These are phyloP conservation scores for Perilla frutescens DNA, from an alignment of 257 asterid species.

Conservation along the genomic window DNA sequence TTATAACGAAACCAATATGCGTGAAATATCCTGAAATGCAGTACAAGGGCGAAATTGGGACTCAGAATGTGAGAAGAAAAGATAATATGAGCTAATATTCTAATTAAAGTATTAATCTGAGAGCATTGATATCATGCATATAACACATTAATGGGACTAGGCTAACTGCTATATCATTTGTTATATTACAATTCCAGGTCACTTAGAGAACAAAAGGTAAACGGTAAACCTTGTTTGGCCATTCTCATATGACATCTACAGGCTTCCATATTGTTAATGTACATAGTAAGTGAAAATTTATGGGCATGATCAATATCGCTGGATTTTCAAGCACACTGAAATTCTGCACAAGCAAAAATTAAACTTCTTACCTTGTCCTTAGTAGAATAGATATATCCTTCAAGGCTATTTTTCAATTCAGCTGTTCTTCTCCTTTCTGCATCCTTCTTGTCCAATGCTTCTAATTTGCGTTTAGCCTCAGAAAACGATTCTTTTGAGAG, in stretches of 20 bases:
- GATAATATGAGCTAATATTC: conserved; percentile 11
- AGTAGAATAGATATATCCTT: conserved; percentile 92
- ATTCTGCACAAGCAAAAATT: conserved; percentile 20
- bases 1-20: conserved; percentile 12
- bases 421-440: conserved; percentile 96
- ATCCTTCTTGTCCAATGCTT: conserved; percentile 86
- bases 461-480: conserved; percentile 71
- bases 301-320: conserved; percentile 17
- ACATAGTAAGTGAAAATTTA: not conserved
- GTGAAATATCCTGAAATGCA: conserved; percentile 7
- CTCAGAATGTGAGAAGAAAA: conserved; percentile 8
- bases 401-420: conserved; percentile 92
- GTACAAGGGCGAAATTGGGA: conserved; percentile 9
- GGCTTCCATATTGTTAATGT: conserved; percentile 21
- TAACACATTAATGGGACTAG: conserved; percentile 19
- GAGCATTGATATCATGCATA: conserved; percentile 20
- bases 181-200: conserved; percentile 3
- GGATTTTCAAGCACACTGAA: not conserved
- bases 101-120: conserved; percentile 3
- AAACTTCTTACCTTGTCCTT: conserved; percentile 78
- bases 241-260: conserved; percentile 14
- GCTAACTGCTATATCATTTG: conserved; percentile 6
- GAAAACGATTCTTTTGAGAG: conserved; percentile 71
- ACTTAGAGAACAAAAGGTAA: conserved; percentile 18
- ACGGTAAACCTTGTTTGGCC: not conserved